Evolutionary conservation across 176 grass and related monocot species (phyloP), one percentile per base, ranked within the genome.

Genomic region (Poa annua): DNA sequence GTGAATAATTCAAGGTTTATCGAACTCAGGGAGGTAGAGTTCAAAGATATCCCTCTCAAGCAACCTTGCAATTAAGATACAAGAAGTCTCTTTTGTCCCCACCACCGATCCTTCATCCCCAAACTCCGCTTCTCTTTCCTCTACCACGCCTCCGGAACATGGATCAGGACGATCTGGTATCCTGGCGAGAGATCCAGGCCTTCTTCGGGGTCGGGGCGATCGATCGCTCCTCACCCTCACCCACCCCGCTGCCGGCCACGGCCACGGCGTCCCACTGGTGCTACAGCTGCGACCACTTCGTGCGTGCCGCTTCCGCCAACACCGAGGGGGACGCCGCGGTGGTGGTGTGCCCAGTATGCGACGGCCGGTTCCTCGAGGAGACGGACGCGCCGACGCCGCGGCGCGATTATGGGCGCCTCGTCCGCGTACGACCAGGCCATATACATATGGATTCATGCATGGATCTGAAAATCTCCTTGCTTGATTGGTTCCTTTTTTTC

Each of bases 321-420:
- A n/a, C n/a, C n/a, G 76, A 34, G 14, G 67, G 19, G 35, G 35
- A 4, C 19, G 63, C 79, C 8, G 10, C n/a, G n/a, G n/a, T 48
- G 5, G 62, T 90, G 20, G 54, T 76, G n/a, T 94, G 91, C 59
- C 88, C 86, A 11, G 69, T 80, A 33, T 94, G 91, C 75, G 72
- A 79, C 69, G 79, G 47, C 7, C 88, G 88, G 8, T 94, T 94
- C 82, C 76, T 94, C 63, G 88, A 94, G 66, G 82, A 90, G 88
- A 86, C 87, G 72, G 82, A 26, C 60, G 62, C 76, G 16, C 85
- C 91, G 29, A 72, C 85, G 35, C 81, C 82, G 14, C 25, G 39
- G 35, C 57, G 57, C n/a, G 38, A 75, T 33, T 42, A 19, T 47
- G 50, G 52, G 51, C 47, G 50, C 33, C 77, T n/a, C n/a, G n/a